Conservation (phyloP, 164 flowering plant species). For the Magnolia kwangsiensis region DNA sequence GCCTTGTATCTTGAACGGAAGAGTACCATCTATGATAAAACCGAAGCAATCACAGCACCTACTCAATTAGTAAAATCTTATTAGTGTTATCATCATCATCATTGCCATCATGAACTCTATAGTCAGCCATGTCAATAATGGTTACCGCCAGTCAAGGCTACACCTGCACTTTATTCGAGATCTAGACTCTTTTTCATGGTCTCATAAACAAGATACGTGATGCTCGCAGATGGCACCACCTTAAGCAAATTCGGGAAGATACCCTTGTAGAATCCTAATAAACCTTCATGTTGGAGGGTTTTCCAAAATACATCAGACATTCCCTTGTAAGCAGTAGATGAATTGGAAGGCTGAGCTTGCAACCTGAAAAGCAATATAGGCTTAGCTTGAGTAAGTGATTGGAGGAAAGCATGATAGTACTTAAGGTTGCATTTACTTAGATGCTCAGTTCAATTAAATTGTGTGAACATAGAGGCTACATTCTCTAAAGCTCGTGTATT, state of each 20-base stretch:
- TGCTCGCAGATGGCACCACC: conserved; percentile 93
- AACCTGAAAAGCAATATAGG: conserved; percentile 40
- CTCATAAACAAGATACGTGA: conserved; percentile 87
- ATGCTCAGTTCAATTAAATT: no score
- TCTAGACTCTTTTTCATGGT: conserved; percentile 77
- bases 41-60: conserved; percentile 20
- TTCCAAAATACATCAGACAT: conserved; percentile 80
- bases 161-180: conserved; percentile 38
- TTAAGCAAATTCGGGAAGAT: conserved; percentile 87
- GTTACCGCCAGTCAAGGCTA: conserved; percentile 13
- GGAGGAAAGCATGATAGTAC: not conserved
- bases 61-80: conserved; percentile 21
- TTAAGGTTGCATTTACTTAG: not conserved
- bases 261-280: conserved; percentile 85
- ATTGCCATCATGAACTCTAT: conserved; percentile 9
- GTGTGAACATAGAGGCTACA: no score
- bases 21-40: conserved; percentile 15
- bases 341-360: conserved; percentile 67
- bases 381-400: not conserved
- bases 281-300: conserved; percentile 66
- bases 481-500: no score
- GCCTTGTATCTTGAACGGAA: conserved; percentile 8
- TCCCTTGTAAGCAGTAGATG: conserved; percentile 46
- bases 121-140: conserved; percentile 22
- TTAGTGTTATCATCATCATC: conserved; percentile 27